These are phyloP conservation scores for Davidsoniella virescens DNA, from an alignment of 2,329 filamentous ascomycete genomes.

Conservation along the genomic window DNA sequence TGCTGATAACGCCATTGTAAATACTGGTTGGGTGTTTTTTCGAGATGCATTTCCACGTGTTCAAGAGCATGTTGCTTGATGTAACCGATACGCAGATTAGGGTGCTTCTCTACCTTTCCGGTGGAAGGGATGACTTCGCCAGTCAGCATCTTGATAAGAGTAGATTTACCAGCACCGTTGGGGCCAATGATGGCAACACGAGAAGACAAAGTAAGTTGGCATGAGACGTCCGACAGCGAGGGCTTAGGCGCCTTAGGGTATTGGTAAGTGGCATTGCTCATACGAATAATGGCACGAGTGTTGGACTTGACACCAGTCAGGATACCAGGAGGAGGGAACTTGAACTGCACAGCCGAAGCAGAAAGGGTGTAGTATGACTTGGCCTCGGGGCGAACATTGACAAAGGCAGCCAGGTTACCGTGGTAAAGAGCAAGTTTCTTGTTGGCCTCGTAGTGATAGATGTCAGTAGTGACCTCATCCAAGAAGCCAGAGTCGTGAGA, in stretches of 20 bases:
- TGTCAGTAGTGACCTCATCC: constrained; percentile 94
- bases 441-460: constrained; percentile 90
- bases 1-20: constrained; percentile 97
- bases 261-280: constrained; percentile 82
- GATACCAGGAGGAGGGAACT: constrained; percentile 92
- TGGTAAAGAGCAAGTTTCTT: constrained; percentile 88
- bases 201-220: constrained; percentile 73
- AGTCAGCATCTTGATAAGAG: constrained; percentile 91
- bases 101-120: constrained; percentile 93
- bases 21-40: constrained; percentile 98
- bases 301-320: constrained; percentile 87
- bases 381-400: constrained; percentile 77
- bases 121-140: constrained; percentile 72
- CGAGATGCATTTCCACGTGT: constrained; percentile 98
- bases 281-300: constrained; percentile 86
- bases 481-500: constrained; percentile 97
- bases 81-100: constrained; percentile 95
- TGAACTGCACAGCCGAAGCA: constrained; percentile 79
- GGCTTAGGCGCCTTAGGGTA: constrained; percentile 83
- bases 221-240: constrained; percentile 75
- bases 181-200: constrained; percentile 91
- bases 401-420: constrained; percentile 70
- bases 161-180: constrained; percentile 96
- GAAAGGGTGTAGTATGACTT: constrained; percentile 98
- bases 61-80: constrained; percentile 98